Evolutionary conservation across 768 basidiomycete species (phyloP).

Genomic region (Amanita brunnescens): DNA sequence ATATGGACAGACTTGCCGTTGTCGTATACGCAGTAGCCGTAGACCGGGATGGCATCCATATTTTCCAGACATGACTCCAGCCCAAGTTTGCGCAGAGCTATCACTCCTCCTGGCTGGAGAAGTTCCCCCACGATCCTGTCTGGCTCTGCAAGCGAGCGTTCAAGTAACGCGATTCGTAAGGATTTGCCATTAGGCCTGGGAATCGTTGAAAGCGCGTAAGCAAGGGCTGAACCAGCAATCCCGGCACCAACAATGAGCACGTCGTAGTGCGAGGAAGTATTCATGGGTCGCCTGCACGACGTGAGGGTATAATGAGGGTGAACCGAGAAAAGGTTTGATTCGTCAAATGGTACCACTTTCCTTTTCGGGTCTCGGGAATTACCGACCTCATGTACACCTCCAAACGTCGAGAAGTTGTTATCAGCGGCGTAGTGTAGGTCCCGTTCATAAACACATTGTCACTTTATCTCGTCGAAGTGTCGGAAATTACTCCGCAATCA

Average conservation of each 20-base stretch:
- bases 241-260: conserved; percentile 89
- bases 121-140: conserved; percentile 98
- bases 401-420: too few species aligned
- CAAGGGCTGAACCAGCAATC: conserved; percentile 80
- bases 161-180: conserved; percentile 75
- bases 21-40: conserved; percentile 81
- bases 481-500: too few species aligned
- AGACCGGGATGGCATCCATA: conserved; percentile 78
- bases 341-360: conserved; percentile 7
- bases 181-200: conserved; percentile 37
- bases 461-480: too few species aligned
- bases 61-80: conserved; percentile 67
- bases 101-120: conserved; percentile 86
- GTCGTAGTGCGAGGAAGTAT: conserved; percentile 40
- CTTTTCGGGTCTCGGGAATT: background rate
- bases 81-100: conserved; percentile 69
- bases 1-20: conserved; percentile 68
- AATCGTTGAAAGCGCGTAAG: conserved; percentile 68
- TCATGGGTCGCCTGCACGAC: background rate
- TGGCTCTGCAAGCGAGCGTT: conserved; percentile 86
- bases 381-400: background rate
- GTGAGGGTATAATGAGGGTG: background rate
- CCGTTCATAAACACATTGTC: too few species aligned
- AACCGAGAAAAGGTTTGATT: too few species aligned
- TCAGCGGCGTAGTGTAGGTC: too few species aligned